A percentile compares a stretch with the other conserved stretches of the same genome.
These are phyloP conservation scores for Oemleria cerasiformis DNA, from an alignment of 306 rosid species.

Conservation along the genomic window DNA sequence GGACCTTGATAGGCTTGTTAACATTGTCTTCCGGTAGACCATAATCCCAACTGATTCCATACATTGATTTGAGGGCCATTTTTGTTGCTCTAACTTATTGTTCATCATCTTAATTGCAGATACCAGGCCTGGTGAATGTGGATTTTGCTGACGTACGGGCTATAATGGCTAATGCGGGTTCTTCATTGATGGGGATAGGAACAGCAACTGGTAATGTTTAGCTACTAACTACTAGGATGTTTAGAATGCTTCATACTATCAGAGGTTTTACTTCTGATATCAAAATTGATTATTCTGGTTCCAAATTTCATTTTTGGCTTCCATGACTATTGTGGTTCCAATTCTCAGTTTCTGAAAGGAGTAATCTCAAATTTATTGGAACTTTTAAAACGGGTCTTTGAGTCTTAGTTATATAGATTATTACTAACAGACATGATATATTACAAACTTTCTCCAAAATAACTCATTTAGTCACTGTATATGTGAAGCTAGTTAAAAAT, in stretches of 20 bases:
- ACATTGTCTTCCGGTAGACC: neutral
- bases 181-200: constrained; percentile 94
- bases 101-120: constrained; percentile 47
- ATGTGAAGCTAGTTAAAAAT: neutral
- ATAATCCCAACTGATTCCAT: neutral
- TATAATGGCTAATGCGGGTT: constrained; percentile 94
- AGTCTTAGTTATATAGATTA: neutral
- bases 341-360: neutral
- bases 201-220: constrained; percentile 70
- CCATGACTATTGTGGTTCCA: neutral
- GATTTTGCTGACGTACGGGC: constrained; percentile 97
- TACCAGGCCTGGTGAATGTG: constrained; percentile 89
- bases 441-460: neutral
- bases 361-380: constrained; percentile 1
- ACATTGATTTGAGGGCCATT: neutral
- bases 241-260: neutral
- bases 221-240: constrained; percentile 10
- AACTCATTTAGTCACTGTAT: neutral
- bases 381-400: neutral
- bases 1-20: neutral
- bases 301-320: neutral
- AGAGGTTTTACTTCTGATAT: constrained; percentile 1
- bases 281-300: neutral
- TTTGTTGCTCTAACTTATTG: constrained; percentile 17
- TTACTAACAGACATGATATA: neutral